These are phyloP conservation scores for Petunia hybrid DNA, from an alignment of 305 asterid genomes.

Conservation along the genomic window DNA sequence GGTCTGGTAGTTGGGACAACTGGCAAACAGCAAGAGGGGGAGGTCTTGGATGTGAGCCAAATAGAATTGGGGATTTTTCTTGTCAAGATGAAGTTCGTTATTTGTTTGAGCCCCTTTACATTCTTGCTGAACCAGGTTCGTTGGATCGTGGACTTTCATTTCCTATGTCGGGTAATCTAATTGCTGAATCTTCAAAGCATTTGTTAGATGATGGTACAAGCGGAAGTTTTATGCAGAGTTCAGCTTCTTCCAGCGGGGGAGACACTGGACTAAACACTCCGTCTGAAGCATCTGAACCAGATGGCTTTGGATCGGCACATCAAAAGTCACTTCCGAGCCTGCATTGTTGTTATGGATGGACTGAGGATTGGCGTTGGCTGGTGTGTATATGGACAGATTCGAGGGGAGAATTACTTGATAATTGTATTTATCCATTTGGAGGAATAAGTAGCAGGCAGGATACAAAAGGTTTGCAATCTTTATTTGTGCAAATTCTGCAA, in stretches of 20 bases:
- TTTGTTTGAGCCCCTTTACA: constrained; percentile 95
- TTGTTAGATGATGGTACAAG: constrained; percentile 82
- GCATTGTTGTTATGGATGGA: constrained; percentile 99
- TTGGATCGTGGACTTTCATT: constrained; percentile 79
- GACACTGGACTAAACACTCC: constrained; percentile 75
- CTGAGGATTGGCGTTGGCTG: constrained; percentile 99
- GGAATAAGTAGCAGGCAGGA: constrained; percentile 99
- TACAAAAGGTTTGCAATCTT: constrained; percentile 97
- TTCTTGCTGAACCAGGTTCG: constrained; percentile 97
- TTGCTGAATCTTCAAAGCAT: constrained; percentile 70
- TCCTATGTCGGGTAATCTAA: constrained; percentile 65
- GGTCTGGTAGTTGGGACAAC: constrained; percentile 93
- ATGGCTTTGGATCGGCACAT: constrained; percentile 74
- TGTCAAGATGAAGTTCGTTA: constrained; percentile 78
- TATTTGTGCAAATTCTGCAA: constrained; percentile 91
- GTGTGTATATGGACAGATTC: constrained; percentile 99
- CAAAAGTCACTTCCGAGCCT: constrained; percentile 84
- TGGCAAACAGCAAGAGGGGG: constrained; percentile 93
- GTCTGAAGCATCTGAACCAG: constrained; percentile 71
- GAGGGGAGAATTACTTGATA: constrained; percentile 96
- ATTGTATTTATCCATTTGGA: constrained; percentile 93
- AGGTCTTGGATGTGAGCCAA: constrained; percentile 74
- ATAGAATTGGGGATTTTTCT: constrained; percentile 70
- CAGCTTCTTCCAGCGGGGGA: constrained; percentile 72
- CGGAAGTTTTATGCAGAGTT: constrained; percentile 70